Evolutionary conservation across 257 asterid species (phyloP), one percentile per base, ranked within the genome.

Genomic region (Cordia subcordata): DNA sequence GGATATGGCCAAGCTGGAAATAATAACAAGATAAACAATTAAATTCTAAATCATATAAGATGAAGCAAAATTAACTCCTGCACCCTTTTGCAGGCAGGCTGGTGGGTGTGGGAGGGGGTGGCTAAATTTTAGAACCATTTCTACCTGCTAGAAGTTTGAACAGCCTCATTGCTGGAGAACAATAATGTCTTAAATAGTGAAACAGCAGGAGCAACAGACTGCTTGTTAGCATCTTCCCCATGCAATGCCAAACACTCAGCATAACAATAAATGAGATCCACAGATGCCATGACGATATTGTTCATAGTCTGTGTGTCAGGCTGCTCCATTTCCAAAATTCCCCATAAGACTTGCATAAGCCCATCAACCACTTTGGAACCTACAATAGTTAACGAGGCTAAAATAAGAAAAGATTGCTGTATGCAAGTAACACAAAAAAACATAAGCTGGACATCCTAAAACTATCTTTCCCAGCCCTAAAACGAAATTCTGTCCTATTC

Each of bases 71-170:
- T 27, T 6, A 27, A 27, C 35, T 27, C 35, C 35, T 27, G 35
- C 35, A 27, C 35, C 35, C 6, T 27, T 6, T 1, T 27, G 35
- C 35, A 6, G 35, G 35, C 35, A 27, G 35, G 35, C n/a, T n/a
- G n/a, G n/a, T n/a, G n/a, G n/a, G n/a, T n/a, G n/a, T n/a, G n/a
- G n/a, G n/a, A n/a, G n/a, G 6, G 6, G 35, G 35, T 27, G 35
- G 35, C 35, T 52, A 32, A 60, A 63, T 18, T 54, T 55, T 52
- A 54, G 21, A 49, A 40, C 44, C 47, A 53, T 19, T 55, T 55
- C 49, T 69, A 93, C 99, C 99, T 93, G 99, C 99, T 89, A 74
- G 99, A 78, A 18, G 94, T 93, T 81, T 89, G 99, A 81, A 93
- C 90, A 71, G 99, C 96, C 77, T 89, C 95, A 71, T 93, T 86